These are phyloP conservation scores for Daldinia concentrica DNA, from an alignment of 495 filamentous ascomycete genomes.

Conservation along the genomic window DNA sequence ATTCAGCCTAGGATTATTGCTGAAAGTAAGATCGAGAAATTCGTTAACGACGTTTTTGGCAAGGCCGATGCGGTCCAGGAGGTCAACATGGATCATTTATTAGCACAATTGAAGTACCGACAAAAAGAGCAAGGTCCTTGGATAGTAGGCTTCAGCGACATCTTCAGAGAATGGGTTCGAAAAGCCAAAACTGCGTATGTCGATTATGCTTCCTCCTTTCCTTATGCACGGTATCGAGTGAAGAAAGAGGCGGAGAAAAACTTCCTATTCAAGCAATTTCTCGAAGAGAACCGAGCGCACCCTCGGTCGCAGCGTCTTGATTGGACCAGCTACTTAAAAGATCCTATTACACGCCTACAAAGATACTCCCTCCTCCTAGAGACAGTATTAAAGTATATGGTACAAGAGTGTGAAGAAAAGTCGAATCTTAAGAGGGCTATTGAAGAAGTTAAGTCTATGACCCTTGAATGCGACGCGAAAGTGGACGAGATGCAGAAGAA, in stretches of 20 bases:
- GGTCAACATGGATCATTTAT: conserved; percentile 92
- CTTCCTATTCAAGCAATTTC: conserved; percentile 83
- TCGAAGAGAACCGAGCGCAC: conserved; percentile 80
- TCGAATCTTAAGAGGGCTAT: conserved; percentile 83
- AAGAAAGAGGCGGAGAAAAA: conserved; percentile 88
- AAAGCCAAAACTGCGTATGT: conserved; percentile 91
- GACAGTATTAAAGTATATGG: conserved; percentile 86
- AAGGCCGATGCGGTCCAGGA: conserved; percentile 87
- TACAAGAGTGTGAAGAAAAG: conserved; percentile 88
- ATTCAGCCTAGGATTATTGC: conserved; percentile 84
- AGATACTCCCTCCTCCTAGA: conserved; percentile 85
- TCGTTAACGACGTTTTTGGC: conserved; percentile 87
- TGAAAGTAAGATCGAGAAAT: conserved; percentile 75
- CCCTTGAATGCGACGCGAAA: conserved; percentile 89
- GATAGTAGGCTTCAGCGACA: conserved; percentile 92
- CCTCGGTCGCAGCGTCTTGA: conserved; percentile 84
- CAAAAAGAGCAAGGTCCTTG: conserved; percentile 97
- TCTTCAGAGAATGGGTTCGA: conserved; percentile 98
- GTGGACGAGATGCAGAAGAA: conserved; percentile 95
- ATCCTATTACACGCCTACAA: conserved; percentile 91
- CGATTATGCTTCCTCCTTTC: conserved; percentile 89
- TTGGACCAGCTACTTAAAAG: conserved; percentile 94
- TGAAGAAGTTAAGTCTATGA: conserved; percentile 94
- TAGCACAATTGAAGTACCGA: conserved; percentile 95
- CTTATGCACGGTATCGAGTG: conserved; percentile 82